Base-by-base conservation (phyloP, 192 early-diverging fungal genomes). In the Rhizophagus sp. region DNA sequence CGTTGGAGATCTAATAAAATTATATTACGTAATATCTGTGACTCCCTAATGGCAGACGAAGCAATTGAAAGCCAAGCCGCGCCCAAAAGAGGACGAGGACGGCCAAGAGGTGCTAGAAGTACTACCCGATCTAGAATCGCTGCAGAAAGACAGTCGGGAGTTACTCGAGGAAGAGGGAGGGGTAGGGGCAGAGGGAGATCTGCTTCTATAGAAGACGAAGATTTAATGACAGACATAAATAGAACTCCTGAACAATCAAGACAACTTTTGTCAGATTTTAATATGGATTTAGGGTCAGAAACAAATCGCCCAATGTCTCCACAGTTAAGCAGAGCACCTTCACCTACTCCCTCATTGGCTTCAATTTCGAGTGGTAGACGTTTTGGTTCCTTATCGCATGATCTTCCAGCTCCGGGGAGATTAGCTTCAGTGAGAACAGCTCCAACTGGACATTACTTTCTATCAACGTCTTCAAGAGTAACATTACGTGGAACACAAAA, bases 391-490 rank as follows among this genome's bases (percentile, higher is more conserved):
- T 41, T 70, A 39, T 36, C 30, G n/a, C 68, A 30, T n/a, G 52
- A 62, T n/a, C 24, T 75, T 57, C 75, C 75, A 47, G 30, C 75
- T 64, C 75, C 75, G 22, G 62, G 75, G n/a, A 65, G 75, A 63
- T 44, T 65, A 8, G 57, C 61, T 33, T 76, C 63, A 1, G 75
- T 62, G 4, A 62, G 75, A 63, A 76, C 75, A 7, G 36, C 33
- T 39, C 57, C 63, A 36, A 62, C 75, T 33, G 63, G 75, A 33
- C 75, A 65, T 63, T 65, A 73, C 24, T 73, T 73, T 73, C 22
- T 73, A 73, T 47, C 71, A 73, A 73, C 71, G 15, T 73, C 71
- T 57, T 73, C 71, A 73, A 73, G 71, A 30, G 71, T 73, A 17
- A 73, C 71, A 15, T 30, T 73, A 30, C 71, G 71, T 52, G 71